phyloP scores from a whole-genome alignment of 495 filamentous ascomycete genomes.

The Trichocladium antarcticum region DNA sequence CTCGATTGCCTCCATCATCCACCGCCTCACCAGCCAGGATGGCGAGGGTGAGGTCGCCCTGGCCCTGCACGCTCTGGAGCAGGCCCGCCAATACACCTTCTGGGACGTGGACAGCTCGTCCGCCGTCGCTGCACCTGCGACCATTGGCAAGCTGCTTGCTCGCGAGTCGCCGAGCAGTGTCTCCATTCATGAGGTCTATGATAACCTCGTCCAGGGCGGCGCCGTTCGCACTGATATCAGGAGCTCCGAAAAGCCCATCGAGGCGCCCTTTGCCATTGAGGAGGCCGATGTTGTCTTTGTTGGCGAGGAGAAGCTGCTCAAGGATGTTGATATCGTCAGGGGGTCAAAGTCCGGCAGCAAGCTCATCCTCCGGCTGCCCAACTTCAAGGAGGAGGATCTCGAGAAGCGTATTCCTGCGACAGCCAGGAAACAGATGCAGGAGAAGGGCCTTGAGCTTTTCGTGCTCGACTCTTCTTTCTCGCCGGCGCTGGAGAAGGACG shows the following conservation, averaged over 20 bases:
- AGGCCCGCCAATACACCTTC: conserved; percentile 75
- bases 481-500: conserved; percentile 52
- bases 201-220: conserved; percentile 84
- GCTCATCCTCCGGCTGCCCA: conserved; percentile 63
- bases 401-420: conserved; percentile 71
- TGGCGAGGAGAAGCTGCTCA: conserved; percentile 65
- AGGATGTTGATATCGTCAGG: conserved; percentile 58
- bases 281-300: conserved; percentile 70
- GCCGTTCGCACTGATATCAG: conserved; percentile 75
- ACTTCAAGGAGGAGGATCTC: conserved; percentile 72
- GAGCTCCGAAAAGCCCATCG: conserved; percentile 66
- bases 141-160: conserved; percentile 62
- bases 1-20: conserved; percentile 44
- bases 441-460: conserved; percentile 57
- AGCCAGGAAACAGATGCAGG: conserved; percentile 55
- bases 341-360: conserved; percentile 60
- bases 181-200: conserved; percentile 58
- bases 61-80: conserved; percentile 26
- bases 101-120: conserved; percentile 79
- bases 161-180: conserved; percentile 66
- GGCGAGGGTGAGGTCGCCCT: conserved; percentile 41
- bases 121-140: conserved; percentile 50
- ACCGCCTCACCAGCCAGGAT: conserved; percentile 54
- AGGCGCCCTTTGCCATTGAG: conserved; percentile 70
- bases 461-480: conserved; percentile 60